Conservation (phyloP, 768 basidiomycete genomes). For the Boletus reticuloceps region DNA sequence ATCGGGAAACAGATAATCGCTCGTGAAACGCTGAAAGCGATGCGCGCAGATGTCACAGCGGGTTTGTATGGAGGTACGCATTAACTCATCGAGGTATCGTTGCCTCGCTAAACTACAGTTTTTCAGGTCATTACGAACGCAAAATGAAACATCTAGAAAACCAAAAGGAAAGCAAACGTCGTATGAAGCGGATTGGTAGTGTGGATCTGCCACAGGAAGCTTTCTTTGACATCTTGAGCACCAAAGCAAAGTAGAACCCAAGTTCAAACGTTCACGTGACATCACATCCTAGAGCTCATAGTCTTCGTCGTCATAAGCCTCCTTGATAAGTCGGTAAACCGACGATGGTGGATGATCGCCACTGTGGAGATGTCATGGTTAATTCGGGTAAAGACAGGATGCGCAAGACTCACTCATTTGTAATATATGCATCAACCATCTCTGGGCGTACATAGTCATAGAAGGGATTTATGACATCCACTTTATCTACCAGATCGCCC, state of each 20-base stretch:
- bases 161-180: slow-evolving; percentile 91
- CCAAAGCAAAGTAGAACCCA: slow-evolving; percentile 37
- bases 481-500: slow-evolving; percentile 76
- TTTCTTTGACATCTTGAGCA: slow-evolving; percentile 86
- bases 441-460: slow-evolving; percentile 96
- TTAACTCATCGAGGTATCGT: not conserved
- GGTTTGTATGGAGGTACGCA: slow-evolving; percentile 82
- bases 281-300: slow-evolving; percentile 51
- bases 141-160: slow-evolving; percentile 86
- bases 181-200: slow-evolving; percentile 83
- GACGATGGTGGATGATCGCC: slow-evolving; percentile 97
- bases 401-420: slow-evolving; percentile 80
- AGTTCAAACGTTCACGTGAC: no score
- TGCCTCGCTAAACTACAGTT: not conserved
- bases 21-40: slow-evolving; percentile 81
- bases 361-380: slow-evolving; percentile 40
- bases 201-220: slow-evolving; percentile 95
- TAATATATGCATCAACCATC: slow-evolving; percentile 90
- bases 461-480: slow-evolving; percentile 93
- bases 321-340: slow-evolving; percentile 88
- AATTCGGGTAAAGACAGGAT: not conserved
- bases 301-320: slow-evolving; percentile 95
- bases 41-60: slow-evolving; percentile 91
- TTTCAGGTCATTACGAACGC: slow-evolving; percentile 81
- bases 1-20: slow-evolving; percentile 86